Evolutionary conservation across 345 rosid species (phyloP).

Genomic region (Pelargonium nanum): DNA sequence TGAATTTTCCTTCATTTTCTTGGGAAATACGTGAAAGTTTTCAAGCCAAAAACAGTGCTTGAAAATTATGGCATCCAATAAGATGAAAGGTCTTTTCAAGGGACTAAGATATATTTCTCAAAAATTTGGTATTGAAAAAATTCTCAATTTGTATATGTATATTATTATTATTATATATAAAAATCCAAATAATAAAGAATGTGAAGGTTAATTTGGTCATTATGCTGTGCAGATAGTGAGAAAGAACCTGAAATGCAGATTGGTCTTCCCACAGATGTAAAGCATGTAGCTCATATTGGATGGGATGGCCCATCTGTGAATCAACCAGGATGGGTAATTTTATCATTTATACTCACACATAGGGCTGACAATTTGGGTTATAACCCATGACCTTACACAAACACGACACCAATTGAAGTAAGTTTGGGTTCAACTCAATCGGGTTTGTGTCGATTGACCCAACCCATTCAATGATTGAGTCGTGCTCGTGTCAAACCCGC

Average conservation of each 20-base stretch:
- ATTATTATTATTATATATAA: no score
- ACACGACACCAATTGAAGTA: no score
- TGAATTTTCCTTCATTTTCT: not conserved
- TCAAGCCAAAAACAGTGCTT: not conserved
- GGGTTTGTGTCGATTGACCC: no score
- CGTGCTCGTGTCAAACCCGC: no score
- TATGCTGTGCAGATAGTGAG: constrained; percentile 43
- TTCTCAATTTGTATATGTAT: not conserved
- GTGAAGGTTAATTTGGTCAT: no score
- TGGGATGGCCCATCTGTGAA: constrained; percentile 53
- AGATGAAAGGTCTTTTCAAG: not conserved
- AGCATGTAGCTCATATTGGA: constrained; percentile 83
- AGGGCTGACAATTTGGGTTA: no score
- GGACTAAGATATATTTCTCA: not conserved
- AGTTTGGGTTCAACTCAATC: no score
- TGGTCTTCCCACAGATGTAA: constrained; percentile 74
- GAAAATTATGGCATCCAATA: not conserved
- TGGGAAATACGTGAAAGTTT: not conserved
- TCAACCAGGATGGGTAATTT: constrained; percentile 38
- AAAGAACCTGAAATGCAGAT: constrained; percentile 69
- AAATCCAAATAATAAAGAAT: no score
- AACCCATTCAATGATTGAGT: no score
- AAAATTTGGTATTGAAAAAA: constrained; percentile 3
- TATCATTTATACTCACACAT: not conserved
- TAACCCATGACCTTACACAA: no score